Evolutionary conservation across 805 yeast species (phyloP).

Genomic region (Saccharomyces jurei): DNA sequence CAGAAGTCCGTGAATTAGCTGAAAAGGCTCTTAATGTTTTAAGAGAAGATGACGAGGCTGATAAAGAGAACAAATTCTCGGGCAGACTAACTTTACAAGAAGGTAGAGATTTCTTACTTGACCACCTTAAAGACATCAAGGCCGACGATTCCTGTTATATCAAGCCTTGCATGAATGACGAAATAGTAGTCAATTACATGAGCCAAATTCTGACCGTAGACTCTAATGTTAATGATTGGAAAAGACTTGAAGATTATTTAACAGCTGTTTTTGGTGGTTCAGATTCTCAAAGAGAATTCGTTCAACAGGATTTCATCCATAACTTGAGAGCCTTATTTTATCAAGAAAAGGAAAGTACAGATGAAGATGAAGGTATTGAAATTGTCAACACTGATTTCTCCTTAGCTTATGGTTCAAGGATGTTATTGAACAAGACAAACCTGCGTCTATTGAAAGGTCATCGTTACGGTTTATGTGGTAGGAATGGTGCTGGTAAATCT

Average conservation of each 20-base stretch:
- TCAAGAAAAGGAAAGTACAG: constrained; percentile 39
- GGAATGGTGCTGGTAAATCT: constrained; percentile 98
- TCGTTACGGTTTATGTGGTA: constrained; percentile 94
- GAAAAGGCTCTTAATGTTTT: constrained; percentile 76
- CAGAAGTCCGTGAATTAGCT: constrained; percentile 93
- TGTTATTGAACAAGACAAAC: constrained; percentile 89
- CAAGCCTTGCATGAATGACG: constrained; percentile 21
- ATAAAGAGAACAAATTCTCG: constrained; percentile 49
- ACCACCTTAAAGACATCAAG: constrained; percentile 12
- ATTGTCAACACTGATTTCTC: constrained; percentile 93
- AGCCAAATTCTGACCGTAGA: constrained; percentile 47
- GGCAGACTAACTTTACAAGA: constrained; percentile 59
- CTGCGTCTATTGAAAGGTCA: constrained; percentile 86
- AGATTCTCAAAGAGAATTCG: constrained; percentile 29
- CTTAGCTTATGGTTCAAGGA: constrained; percentile 93
- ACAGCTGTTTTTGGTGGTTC: constrained; percentile 32
- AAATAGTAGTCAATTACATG: constrained; percentile 40
- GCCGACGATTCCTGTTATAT: background rate
- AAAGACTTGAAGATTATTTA: constrained; percentile 50
- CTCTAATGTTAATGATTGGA: constrained; percentile 70
- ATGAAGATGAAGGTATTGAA: constrained; percentile 73
- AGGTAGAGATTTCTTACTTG: constrained; percentile 39
- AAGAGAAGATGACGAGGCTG: constrained; percentile 48
- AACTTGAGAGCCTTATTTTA: constrained; percentile 48
- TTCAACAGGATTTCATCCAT: constrained; percentile 36